Percentiles rank a stretch among this genome's conserved stretches.
Evolutionary conservation across 257 asterid genomes (phyloP).

Genomic region (Solanum arcanum): DNA sequence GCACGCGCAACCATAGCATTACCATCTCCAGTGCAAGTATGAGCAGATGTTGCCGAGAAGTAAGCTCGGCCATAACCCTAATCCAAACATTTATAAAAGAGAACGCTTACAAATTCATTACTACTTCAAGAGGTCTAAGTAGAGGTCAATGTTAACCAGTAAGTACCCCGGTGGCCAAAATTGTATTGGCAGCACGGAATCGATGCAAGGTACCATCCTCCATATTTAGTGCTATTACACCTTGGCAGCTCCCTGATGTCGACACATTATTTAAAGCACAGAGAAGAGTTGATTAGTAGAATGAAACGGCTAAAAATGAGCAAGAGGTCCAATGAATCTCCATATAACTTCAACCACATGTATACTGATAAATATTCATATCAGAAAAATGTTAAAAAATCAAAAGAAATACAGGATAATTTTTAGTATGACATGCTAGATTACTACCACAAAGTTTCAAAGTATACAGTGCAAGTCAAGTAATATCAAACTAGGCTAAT

Average conservation of each 20-base stretch:
- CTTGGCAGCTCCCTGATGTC: conserved; percentile 49
- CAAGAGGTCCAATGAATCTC: background rate
- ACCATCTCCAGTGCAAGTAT: conserved; percentile 99
- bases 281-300: background rate
- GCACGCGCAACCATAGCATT: conserved; percentile 99
- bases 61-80: conserved; percentile 97
- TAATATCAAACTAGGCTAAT: background rate
- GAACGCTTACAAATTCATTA: background rate
- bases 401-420: background rate
- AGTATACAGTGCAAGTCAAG: background rate
- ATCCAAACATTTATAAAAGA: background rate
- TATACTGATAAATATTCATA: background rate
- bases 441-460: background rate
- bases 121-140: background rate
- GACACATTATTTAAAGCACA: background rate
- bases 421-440: background rate
- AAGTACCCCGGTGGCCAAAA: conserved; percentile 93
- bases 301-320: background rate
- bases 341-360: background rate
- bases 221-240: conserved; percentile 88
- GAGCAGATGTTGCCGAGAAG: conserved; percentile 99
- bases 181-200: conserved; percentile 78
- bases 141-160: background rate
- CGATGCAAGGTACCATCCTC: conserved; percentile 98
- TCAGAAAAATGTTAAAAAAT: background rate